Base-by-base conservation (phyloP, 352 stramenopile genomes). In the Hyaloperonospora brassicae region DNA sequence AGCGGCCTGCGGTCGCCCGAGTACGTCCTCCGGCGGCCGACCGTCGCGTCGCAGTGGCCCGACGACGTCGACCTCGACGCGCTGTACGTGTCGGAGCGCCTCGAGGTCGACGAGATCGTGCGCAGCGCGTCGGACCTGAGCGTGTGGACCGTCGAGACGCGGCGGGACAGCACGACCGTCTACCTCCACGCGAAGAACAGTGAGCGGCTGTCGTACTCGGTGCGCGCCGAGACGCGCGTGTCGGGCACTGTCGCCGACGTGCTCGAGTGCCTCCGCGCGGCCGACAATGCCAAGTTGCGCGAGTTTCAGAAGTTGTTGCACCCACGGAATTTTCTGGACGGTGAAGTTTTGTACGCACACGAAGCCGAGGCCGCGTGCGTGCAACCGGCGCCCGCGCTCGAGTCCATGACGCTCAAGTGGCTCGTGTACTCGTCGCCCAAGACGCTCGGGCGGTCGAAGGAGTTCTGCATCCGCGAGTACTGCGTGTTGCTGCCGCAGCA, bases 161-260 rank as follows among this genome's bases (percentile, higher is more conserved):
- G 79, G 51, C 80, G 80, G 42, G 75, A 87, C 44, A 72, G 76
- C 50, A 72, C 79, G 11, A 67, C 64, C 45, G 64, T 90, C n/a
- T 92, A 89, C 55, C 21, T 86, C 17, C 79, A 94, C 68, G 74
- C 73, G 64, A 89, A 91, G 55, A 94, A 91, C 68, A 90, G 79
- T 50, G 78, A 89, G 51, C 82, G 85, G 12, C 66, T 81, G 8
- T 82, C 72, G 23, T 89, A 84, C 57, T 86, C 70, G 49, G 70
- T 92, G 25, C 81, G 84, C 40, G 72, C 76, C 0, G 79, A 91
- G 14, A 77, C 79, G 10, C 80, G 76, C 45, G 71, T 92, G 17
- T 58, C 79, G 0, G 79, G 79, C 36, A 72, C 77, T 2, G 77
- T 93, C n/a, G 46, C 64, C 2, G 79, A 77, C 56, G 76, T 90